Percentiles rank a stretch among this genome's conserved stretches.
Conservation (phyloP, 768 basidiomycete species). For the Galerina sulciceps region DNA sequence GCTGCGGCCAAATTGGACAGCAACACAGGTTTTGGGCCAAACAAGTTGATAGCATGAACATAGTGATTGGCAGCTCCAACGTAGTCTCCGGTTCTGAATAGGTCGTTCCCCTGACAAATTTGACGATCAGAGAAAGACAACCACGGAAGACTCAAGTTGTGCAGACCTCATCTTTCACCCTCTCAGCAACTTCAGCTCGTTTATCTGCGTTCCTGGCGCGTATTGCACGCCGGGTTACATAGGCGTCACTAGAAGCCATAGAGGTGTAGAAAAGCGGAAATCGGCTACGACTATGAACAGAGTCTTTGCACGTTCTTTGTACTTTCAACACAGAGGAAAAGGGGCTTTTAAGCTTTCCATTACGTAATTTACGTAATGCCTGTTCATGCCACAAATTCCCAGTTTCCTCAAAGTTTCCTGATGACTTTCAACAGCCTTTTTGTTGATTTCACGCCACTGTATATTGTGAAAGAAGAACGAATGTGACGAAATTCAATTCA, state of each 20-base stretch:
- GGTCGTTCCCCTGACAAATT: slow-evolving; percentile 33
- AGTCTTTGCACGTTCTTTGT: too few species aligned
- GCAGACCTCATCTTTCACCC: slow-evolving; percentile 19
- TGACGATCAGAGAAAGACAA: not conserved
- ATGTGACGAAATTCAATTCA: too few species aligned
- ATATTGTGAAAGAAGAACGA: too few species aligned
- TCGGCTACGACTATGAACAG: too few species aligned
- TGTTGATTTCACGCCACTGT: too few species aligned
- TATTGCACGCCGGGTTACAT: slow-evolving; percentile 2
- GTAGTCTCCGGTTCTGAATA: slow-evolving; percentile 35
- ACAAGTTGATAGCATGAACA: slow-evolving; percentile 27
- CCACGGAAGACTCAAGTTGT: not conserved
- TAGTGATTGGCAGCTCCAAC: slow-evolving; percentile 31
- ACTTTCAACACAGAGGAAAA: too few species aligned
- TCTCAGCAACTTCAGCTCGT: slow-evolving; percentile 12
- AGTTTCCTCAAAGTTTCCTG: too few species aligned
- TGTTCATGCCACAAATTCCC: too few species aligned
- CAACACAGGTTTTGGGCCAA: slow-evolving; percentile 35
- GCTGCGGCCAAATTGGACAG: slow-evolving; percentile 40
- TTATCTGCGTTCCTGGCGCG: slow-evolving; percentile 2
- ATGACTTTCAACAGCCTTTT: too few species aligned
- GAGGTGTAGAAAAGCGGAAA: too few species aligned
- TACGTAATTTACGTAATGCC: too few species aligned
- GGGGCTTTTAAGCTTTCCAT: too few species aligned
- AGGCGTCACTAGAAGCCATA: not conserved